Evolutionary conservation across 2,329 filamentous ascomycete genomes (phyloP).

Genomic region (Talaromyces sp.): DNA sequence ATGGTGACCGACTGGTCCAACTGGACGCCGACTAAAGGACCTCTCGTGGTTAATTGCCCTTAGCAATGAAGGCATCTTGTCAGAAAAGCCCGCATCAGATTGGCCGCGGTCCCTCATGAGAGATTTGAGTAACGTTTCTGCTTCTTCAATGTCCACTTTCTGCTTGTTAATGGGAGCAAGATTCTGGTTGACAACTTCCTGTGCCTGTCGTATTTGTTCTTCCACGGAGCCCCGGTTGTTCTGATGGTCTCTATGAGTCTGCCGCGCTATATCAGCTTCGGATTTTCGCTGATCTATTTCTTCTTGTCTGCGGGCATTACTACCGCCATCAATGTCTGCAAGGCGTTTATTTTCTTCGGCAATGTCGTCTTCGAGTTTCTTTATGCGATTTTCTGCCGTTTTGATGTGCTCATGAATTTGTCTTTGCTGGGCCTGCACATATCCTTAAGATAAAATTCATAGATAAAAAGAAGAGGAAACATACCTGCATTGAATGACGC

Average conservation of each 20-base stretch:
- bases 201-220: conserved; percentile 28
- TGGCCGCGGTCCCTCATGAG: conserved; percentile 56
- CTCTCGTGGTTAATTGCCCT: conserved; percentile 63
- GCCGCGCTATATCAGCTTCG: conserved; percentile 41
- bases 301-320: conserved; percentile 56
- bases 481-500: conserved; percentile 49
- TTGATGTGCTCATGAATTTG: conserved; percentile 58
- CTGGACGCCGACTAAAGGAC: conserved; percentile 64
- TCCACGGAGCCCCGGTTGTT: conserved; percentile 29
- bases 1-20: conserved; percentile 78
- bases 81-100: conserved; percentile 60
- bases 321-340: conserved; percentile 63
- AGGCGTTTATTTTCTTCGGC: conserved; percentile 51
- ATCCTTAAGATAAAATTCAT: conserved; percentile 12
- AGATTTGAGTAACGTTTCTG: conserved; percentile 46
- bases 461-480: conserved; percentile 3
- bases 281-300: conserved; percentile 57
- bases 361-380: conserved; percentile 42
- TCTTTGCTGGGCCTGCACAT: conserved; percentile 58
- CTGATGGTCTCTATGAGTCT: conserved; percentile 38
- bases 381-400: conserved; percentile 42
- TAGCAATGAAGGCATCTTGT: conserved; percentile 59
- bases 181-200: conserved; percentile 23
- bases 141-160: conserved; percentile 49
- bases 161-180: conserved; percentile 37